These are phyloP conservation scores for Tylopilus balloui DNA, from an alignment of 768 basidiomycete genomes.

Conservation along the genomic window DNA sequence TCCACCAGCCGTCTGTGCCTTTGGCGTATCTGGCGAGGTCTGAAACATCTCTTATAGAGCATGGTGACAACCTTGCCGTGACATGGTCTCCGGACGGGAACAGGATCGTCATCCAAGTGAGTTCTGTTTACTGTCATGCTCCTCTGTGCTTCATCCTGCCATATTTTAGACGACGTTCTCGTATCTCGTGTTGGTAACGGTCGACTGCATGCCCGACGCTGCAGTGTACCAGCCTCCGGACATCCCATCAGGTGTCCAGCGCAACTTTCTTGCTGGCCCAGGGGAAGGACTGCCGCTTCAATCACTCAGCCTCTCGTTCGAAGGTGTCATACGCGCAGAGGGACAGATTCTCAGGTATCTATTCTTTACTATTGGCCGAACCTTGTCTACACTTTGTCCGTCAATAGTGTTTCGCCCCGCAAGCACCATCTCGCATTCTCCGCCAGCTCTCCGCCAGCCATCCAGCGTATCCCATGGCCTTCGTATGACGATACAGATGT, in stretches of 20 bases:
- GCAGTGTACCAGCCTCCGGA: conserved; percentile 54
- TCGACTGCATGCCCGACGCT: conserved; percentile 54
- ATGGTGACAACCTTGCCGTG: conserved; percentile 72
- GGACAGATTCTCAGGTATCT: conserved; percentile 65
- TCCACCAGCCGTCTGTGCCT: conserved; percentile 59
- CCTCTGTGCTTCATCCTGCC: not conserved
- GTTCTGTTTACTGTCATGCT: conserved; percentile 21
- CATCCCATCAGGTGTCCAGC: conserved; percentile 44
- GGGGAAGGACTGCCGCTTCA: conserved; percentile 75
- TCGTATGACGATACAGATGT: conserved; percentile 40
- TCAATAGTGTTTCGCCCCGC: conserved; percentile 67
- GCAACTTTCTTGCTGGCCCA: conserved; percentile 71
- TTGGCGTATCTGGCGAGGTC: conserved; percentile 75
- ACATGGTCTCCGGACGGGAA: conserved; percentile 84
- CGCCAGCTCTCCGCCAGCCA: conserved; percentile 65
- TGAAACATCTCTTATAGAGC: conserved; percentile 68
- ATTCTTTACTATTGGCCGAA: not conserved
- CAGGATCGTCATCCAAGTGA: conserved; percentile 74
- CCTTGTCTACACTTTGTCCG: conserved; percentile 3
- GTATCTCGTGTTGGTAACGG: conserved; percentile 69
- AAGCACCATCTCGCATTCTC: conserved; percentile 68
- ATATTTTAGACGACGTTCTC: conserved; percentile 67
- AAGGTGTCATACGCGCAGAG: conserved; percentile 78
- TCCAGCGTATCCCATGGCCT: conserved; percentile 87
- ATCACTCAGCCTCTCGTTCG: conserved; percentile 64